Conservation (phyloP, 345 rosid genomes). For the Arabis hirsuta region DNA sequence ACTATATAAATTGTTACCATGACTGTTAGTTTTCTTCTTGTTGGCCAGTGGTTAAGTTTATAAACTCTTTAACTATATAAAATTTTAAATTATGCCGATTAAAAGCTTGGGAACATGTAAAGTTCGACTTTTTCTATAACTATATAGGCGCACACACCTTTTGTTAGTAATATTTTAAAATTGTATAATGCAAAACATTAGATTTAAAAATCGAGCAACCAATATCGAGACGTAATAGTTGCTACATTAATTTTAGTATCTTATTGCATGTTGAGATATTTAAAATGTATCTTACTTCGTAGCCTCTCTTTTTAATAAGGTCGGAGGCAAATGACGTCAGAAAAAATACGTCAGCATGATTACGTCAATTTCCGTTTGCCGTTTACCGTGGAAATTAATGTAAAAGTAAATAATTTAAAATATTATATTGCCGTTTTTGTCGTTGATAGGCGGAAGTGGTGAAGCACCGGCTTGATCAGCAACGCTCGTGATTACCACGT, state of each 20-base stretch:
- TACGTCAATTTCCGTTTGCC: slow-evolving; percentile 18
- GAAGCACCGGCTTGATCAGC: slow-evolving; percentile 4
- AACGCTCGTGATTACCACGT: slow-evolving; percentile 7
- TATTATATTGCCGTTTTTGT: background rate
- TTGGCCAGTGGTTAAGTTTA: slow-evolving; percentile 20
- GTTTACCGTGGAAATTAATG: background rate
- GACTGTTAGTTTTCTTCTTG: slow-evolving; percentile 1
- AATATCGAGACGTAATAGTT: slow-evolving; percentile 26
- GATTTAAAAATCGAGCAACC: slow-evolving; percentile 13
- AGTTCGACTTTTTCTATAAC: slow-evolving; percentile 34
- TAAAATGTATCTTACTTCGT: slow-evolving; percentile 16
- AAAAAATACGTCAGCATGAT: slow-evolving; percentile 12
- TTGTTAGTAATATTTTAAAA: background rate
- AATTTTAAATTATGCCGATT: slow-evolving; percentile 16
- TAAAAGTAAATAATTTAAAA: background rate
- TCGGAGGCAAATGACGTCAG: slow-evolving; percentile 34
- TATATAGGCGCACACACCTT: slow-evolving; percentile 32
- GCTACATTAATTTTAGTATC: background rate
- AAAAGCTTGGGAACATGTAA: slow-evolving; percentile 32
- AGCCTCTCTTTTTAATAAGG: slow-evolving; percentile 15
- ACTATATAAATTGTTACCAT: slow-evolving; percentile 15
- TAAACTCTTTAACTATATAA: background rate
- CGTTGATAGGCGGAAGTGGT: slow-evolving; percentile 26
- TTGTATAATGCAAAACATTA: background rate
- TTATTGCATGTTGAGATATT: slow-evolving; percentile 29